phyloP scores from a whole-genome alignment of 805 yeast species.

The Torulaspora delbrueckii region DNA sequence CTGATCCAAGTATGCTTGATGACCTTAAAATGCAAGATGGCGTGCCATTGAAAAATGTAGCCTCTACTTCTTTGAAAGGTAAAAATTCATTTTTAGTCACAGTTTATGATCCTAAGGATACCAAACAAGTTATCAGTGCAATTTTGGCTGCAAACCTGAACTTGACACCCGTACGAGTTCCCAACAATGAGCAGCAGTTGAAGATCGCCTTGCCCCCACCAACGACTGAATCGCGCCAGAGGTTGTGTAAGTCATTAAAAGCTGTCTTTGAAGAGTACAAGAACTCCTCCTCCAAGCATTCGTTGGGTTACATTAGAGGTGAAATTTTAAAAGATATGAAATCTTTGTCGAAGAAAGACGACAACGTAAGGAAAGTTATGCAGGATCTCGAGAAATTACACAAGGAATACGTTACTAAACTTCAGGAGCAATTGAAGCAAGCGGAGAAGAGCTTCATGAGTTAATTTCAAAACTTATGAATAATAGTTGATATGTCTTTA shows the following conservation, averaged over 20 bases:
- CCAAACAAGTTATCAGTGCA: conserved; percentile 63
- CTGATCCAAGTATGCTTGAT: conserved; percentile 65
- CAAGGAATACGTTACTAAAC: conserved; percentile 56
- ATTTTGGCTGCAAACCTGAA: conserved; percentile 65
- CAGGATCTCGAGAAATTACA: conserved; percentile 64
- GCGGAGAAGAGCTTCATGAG: conserved; percentile 45
- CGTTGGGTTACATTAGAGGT: conserved; percentile 55
- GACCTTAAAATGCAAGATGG: conserved; percentile 47
- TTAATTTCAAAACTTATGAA: conserved; percentile 7
- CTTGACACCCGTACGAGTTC: conserved; percentile 74
- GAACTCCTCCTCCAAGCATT: conserved; percentile 43
- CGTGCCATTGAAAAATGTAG: conserved; percentile 54
- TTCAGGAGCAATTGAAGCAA: conserved; percentile 51
- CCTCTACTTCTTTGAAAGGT: conserved; percentile 68
- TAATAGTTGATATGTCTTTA: conserved; percentile 1
- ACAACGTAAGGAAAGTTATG: conserved; percentile 49
- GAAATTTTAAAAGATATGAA: conserved; percentile 54
- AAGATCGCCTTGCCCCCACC: conserved; percentile 71
- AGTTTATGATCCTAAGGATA: conserved; percentile 76
- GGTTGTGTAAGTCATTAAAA: conserved; percentile 56
- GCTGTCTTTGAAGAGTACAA: conserved; percentile 59
- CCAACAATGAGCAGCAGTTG: conserved; percentile 65
- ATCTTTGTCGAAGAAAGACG: conserved; percentile 48
- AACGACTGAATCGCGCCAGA: conserved; percentile 59
- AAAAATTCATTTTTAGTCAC: conserved; percentile 65